Evolutionary conservation across 2,329 filamentous ascomycete genomes (phyloP), one percentile per base, ranked within the genome.

Genomic region (Hirsutella minnesotensis): DNA sequence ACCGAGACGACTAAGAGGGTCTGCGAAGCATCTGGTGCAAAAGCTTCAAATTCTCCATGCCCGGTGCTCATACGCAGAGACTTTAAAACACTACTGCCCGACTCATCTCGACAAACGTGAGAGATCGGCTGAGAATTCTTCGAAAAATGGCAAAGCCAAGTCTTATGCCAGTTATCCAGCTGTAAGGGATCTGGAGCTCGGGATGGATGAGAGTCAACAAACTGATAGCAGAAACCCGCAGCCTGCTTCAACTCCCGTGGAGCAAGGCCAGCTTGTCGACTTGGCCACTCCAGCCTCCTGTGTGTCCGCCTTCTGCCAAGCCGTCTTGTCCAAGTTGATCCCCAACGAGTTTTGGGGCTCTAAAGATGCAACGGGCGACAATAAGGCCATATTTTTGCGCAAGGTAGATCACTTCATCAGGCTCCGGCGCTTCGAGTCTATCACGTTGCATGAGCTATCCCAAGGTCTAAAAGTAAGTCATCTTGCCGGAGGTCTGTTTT

Each of bases 261-360:
- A 27, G 29, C n/a, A 47, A 49, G 51, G 61, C 13, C 67, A 68
- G 12, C 64, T 92, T 37, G 77, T 79, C 29, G 75, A 83, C 18
- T 64, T 85, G 50, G 82, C 88, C 2, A 86, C 79, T 15, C 75
- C 84, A 0, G 49, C 66, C 3, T 65, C 78, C 1, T 72, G 78
- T 39, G 84, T 96, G 3, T 94, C 89, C 4, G 82, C 86, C 1
- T 96, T 94, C 56, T 95, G 88, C 58, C 83, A 83, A 54, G 83
- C 86, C 3, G 80, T 82, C 1, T 56, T 95, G 24, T 67, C 67
- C 18, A 83, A 75, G 45, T 65, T 95, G 15, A 73, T 98, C 22
- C 90, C 90, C 0, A 66, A 70, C 36, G 74, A 68, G 3, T 82
- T 95, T 44, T 94, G 85, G 79, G 88, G 89, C 0, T 50, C 57